Percentiles rank a stretch among this genome's conserved stretches.
Conservation (phyloP, 768 basidiomycete species). For the Amanita rimosa region DNA sequence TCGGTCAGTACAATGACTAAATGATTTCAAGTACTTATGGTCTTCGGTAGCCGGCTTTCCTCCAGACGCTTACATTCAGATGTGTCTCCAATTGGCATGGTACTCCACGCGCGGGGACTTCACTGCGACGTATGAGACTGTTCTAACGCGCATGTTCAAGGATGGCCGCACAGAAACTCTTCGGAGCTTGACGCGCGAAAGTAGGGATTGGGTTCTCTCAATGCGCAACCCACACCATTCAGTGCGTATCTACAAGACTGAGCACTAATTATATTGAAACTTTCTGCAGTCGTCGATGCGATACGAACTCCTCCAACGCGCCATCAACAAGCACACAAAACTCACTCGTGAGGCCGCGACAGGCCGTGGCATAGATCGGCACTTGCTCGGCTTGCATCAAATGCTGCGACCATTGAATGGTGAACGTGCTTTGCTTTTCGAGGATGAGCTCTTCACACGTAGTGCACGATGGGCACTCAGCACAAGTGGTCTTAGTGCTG, state of each 20-base stretch:
- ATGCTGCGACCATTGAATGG: conserved; percentile 44
- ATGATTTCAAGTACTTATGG: background rate
- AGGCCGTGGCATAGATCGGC: conserved; percentile 82
- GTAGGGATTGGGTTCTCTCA: conserved; percentile 63
- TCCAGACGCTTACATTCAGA: conserved; percentile 85
- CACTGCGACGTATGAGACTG: conserved; percentile 91
- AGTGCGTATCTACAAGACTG: conserved; percentile 22
- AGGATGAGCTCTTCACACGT: conserved; percentile 62
- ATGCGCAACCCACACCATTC: conserved; percentile 47
- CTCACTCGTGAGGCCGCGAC: conserved; percentile 71
- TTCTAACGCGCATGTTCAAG: conserved; percentile 76
- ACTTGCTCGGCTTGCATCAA: conserved; percentile 74
- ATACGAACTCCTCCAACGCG: conserved; percentile 46
- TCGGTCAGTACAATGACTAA: conserved; percentile 39
- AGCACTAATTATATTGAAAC: background rate
- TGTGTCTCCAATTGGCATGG: conserved; percentile 89
- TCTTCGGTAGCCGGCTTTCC: conserved; percentile 25
- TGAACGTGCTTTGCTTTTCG: conserved; percentile 54
- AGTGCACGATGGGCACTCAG: conserved; percentile 83
- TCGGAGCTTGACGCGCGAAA: conserved; percentile 61
- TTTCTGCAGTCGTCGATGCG: conserved; percentile 22
- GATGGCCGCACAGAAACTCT: conserved; percentile 89
- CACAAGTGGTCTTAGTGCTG: conserved; percentile 83
- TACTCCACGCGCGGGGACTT: conserved; percentile 65
- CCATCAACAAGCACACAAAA: conserved; percentile 57